phyloP scores from a whole-genome alignment of 2,329 filamentous ascomycete species.

The Venturia carpophila region DNA sequence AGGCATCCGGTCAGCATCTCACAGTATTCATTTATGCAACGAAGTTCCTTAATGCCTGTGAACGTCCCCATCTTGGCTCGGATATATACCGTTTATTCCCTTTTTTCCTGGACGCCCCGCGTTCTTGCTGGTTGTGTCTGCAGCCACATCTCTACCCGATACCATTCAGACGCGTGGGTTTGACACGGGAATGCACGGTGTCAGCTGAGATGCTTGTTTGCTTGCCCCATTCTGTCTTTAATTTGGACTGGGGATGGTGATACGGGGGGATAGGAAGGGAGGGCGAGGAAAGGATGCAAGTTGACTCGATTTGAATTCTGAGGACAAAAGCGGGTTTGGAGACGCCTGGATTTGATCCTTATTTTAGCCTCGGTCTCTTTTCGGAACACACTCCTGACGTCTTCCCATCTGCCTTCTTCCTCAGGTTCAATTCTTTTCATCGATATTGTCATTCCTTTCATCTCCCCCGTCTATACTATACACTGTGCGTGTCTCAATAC shows the following conservation, averaged over 20 bases:
- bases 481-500: too few relatives aligned
- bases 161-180: constrained; percentile 29
- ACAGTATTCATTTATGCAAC: background rate
- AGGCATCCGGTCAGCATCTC: background rate
- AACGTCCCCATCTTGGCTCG: constrained; percentile 29
- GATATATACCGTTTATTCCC: background rate
- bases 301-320: too few relatives aligned
- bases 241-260: background rate
- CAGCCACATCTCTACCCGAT: constrained; percentile 41
- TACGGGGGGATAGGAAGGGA: background rate
- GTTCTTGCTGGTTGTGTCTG: constrained; percentile 37
- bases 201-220: background rate
- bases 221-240: background rate
- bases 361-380: background rate
- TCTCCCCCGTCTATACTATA: too few relatives aligned
- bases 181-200: background rate
- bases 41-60: constrained; percentile 24
- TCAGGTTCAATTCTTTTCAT: background rate
- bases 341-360: too few relatives aligned
- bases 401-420: background rate
- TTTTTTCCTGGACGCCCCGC: constrained; percentile 32
- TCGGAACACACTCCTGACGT: background rate
- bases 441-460: background rate
- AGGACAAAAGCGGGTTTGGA: too few relatives aligned
- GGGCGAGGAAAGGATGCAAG: background rate